Percentiles rank a stretch among this genome's conserved stretches.
Evolutionary conservation across 2,329 filamentous ascomycete genomes (phyloP).

Genomic region (Botryosphaeria dothidea): DNA sequence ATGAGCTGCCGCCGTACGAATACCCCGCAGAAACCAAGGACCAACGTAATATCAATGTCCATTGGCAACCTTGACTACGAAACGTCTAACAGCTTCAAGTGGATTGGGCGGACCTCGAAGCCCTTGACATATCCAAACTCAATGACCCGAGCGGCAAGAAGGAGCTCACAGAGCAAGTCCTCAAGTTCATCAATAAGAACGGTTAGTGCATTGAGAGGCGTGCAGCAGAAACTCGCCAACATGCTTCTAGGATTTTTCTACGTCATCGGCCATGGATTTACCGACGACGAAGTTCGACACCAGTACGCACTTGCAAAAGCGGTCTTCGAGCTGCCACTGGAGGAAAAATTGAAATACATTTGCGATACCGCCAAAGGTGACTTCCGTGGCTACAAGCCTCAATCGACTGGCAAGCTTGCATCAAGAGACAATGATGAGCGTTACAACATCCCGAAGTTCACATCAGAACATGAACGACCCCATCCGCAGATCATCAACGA

Average conservation of each 20-base stretch:
- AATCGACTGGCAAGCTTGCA: background rate
- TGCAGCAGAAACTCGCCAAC: conserved; percentile 24
- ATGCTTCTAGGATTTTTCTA: conserved; percentile 32
- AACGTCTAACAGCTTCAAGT: conserved; percentile 14
- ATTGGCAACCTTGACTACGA: too few relatives aligned
- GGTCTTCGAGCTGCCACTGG: conserved; percentile 32
- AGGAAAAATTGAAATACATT: conserved; percentile 26
- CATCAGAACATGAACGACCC: conserved; percentile 25
- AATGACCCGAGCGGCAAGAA: conserved; percentile 57
- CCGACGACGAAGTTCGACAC: conserved; percentile 31
- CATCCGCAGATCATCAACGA: conserved; percentile 30
- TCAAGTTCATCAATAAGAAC: conserved; percentile 30
- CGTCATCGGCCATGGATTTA: conserved; percentile 32
- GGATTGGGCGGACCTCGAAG: conserved; percentile 33
- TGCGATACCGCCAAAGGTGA: conserved; percentile 4
- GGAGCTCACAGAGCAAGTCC: conserved; percentile 55
- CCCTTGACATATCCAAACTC: conserved; percentile 49
- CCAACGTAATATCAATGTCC: background rate
- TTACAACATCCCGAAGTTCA: conserved; percentile 30
- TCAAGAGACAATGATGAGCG: conserved; percentile 31
- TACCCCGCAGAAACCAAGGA: conserved; percentile 3
- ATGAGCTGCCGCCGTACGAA: background rate
- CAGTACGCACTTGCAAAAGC: conserved; percentile 36
- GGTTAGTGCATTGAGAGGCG: background rate
- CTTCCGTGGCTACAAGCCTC: conserved; percentile 9